phyloP scores from a whole-genome alignment of 495 filamentous ascomycete genomes.

The Trichocladium antarcticum region DNA sequence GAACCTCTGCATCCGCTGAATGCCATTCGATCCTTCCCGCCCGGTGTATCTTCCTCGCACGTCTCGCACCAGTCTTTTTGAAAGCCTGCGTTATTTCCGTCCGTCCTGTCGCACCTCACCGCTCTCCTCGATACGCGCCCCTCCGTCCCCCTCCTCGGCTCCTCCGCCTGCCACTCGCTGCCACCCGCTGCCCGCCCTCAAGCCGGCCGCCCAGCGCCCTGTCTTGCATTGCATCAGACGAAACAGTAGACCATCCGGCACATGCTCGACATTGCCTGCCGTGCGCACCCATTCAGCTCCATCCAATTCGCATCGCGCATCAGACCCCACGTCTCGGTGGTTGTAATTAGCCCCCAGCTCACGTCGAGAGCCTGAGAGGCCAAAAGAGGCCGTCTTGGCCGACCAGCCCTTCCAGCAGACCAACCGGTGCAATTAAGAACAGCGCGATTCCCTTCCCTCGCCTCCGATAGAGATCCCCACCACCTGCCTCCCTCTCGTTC shows the following conservation, averaged over 20 bases:
- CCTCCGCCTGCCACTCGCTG: slow-evolving; percentile 22
- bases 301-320: slow-evolving; percentile 6
- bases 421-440: slow-evolving; percentile 24
- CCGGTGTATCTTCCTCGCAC: background rate
- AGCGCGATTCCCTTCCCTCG: slow-evolving; percentile 16
- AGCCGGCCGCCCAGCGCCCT: slow-evolving; percentile 13
- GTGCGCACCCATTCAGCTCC: background rate
- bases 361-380: background rate
- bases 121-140: background rate
- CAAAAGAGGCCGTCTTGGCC: slow-evolving; percentile 16
- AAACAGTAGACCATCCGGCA: slow-evolving; percentile 5
- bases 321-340: slow-evolving; percentile 7
- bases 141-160: background rate
- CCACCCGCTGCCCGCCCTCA: slow-evolving; percentile 18
- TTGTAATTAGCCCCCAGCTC: background rate
- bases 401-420: slow-evolving; percentile 16
- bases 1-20: slow-evolving; percentile 6
- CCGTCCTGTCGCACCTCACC: background rate
- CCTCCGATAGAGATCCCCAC: slow-evolving; percentile 8
- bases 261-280: slow-evolving; percentile 3
- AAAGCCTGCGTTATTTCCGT: background rate
- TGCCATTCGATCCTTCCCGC: slow-evolving; percentile 17
- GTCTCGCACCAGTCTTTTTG: slow-evolving; percentile 1
- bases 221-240: slow-evolving; percentile 15
- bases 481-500: slow-evolving; percentile 7